Evolutionary conservation across 768 basidiomycete species (phyloP).

Genomic region (Lyophyllum decastes): DNA sequence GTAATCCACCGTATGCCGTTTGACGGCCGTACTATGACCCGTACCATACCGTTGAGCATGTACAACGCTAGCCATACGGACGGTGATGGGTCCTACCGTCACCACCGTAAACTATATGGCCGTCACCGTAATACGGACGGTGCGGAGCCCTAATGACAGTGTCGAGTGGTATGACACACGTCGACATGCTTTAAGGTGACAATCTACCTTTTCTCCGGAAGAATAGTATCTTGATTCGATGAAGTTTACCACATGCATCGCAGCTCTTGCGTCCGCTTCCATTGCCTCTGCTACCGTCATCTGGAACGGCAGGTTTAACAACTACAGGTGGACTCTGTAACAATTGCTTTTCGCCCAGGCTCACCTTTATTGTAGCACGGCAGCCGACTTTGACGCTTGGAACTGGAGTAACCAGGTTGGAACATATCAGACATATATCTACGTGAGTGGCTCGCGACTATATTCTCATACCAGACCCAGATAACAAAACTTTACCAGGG

Average conservation of each 20-base stretch:
- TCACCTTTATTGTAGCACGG: not conserved
- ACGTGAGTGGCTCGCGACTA: not conserved
- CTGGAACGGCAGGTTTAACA: conserved; percentile 1
- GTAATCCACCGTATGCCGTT: too few relatives aligned
- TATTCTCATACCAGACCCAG: not conserved
- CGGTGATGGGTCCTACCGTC: not conserved
- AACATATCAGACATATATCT: too few relatives aligned
- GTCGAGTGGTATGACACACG: not conserved
- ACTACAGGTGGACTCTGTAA: not conserved
- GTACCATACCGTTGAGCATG: not conserved
- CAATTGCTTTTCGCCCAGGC: not conserved
- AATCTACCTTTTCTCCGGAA: not conserved
- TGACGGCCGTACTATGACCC: too few relatives aligned
- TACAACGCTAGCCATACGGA: not conserved
- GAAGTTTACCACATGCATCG: not conserved
- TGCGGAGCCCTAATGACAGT: too few relatives aligned
- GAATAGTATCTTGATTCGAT: not conserved
- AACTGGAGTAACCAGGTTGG: conserved; percentile 2
- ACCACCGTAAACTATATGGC: too few relatives aligned
- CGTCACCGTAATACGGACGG: too few relatives aligned
- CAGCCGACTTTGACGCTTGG: conserved; percentile 2
- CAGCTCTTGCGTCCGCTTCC: not conserved
- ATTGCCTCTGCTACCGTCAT: not conserved
- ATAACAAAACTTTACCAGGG: not conserved
- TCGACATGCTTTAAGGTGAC: not conserved